phyloP scores from a whole-genome alignment of 352 stramenopile genomes.

The Thraustochytrium sp. region DNA sequence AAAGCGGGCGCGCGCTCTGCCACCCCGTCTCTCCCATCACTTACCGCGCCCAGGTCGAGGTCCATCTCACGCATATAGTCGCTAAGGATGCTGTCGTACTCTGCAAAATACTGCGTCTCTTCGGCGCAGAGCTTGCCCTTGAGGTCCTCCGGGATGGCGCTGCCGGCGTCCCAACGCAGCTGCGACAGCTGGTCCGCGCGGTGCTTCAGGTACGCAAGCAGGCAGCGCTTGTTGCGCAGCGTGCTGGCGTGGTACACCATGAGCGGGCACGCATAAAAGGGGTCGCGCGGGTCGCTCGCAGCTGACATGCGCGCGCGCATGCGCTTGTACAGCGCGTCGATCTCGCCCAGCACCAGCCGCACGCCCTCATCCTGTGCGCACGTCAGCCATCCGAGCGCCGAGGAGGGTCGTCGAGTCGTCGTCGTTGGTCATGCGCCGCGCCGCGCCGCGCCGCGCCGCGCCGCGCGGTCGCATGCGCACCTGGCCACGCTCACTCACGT shows the following conservation, averaged over 20 bases:
- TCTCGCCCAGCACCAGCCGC: slow-evolving; percentile 32
- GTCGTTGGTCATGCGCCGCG: neutral
- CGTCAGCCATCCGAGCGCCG: neutral
- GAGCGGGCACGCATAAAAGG: slow-evolving; percentile 46
- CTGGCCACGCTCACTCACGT: slow-evolving; percentile 51
- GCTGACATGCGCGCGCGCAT: slow-evolving; percentile 9
- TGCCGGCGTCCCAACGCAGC: slow-evolving; percentile 73
- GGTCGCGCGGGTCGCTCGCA: neutral
- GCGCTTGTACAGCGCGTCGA: slow-evolving; percentile 31
- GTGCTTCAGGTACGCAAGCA: slow-evolving; percentile 67
- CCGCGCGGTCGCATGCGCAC: neutral
- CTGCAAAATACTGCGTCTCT: slow-evolving; percentile 76
- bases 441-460: no score
- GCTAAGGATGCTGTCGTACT: slow-evolving; percentile 73
- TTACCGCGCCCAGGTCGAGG: slow-evolving; percentile 70
- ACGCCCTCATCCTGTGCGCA: slow-evolving; percentile 37
- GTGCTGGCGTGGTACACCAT: slow-evolving; percentile 75
- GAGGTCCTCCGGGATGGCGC: slow-evolving; percentile 66
- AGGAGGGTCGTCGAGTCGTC: neutral
- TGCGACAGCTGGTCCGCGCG: slow-evolving; percentile 73
- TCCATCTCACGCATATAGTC: slow-evolving; percentile 79
- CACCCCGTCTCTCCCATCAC: no score
- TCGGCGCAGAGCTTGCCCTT: slow-evolving; percentile 64
- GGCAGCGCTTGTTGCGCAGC: slow-evolving; percentile 74
- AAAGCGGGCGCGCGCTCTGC: no score